Evolutionary conservation across 306 rosid genomes (phyloP), one percentile per base, ranked within the genome.

Genomic region (barrel medic (Medicago truncatula)): DNA sequence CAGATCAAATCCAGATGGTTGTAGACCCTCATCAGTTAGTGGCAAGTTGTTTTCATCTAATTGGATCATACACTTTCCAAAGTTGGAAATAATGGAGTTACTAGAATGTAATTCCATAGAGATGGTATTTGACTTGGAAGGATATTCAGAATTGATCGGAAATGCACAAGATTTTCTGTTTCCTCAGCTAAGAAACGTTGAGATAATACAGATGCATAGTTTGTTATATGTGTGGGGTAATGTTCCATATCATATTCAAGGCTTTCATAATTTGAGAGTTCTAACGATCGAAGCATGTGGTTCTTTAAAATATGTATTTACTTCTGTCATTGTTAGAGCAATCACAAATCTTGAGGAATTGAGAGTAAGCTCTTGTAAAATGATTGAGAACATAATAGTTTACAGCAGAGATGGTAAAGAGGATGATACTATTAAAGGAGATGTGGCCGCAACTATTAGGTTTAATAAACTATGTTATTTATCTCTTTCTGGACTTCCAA

Each of bases 191-290:
- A 13, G 8, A 50, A 1, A 34, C 1, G 5, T 75, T 3, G 17
- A 18, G 1, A 64, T 75, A 49, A 4, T 0, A 15, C 0, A 0
- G 7, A 62, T 75, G 0, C 0, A 4, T 13, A 9, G 52, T 5
- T n/a, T 75, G 2, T 21, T 14, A 52, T 17, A 7, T 64, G 65
- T 75, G 12, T 75, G 79, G 79, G 28, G 65, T 14, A 75, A 64
- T 65, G 79, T 20, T 64, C 53, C 73, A 13, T 18, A 4, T 1
- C 0, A 9, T 38, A 11, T 49, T 38, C 23, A 50, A 13, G 79
- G 79, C 2, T 76, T 76, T 65, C 65, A 52, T 11, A 65, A 20
- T 17, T 52, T 76, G 23, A 65, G 10, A 64, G 2, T 25, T 1
- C 25, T 76, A 5, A 21, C 9, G 20, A 36, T 76, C 1, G 2